Base-by-base conservation (phyloP, 192 early-diverging fungal genomes). In the Dissophora ornata region DNA sequence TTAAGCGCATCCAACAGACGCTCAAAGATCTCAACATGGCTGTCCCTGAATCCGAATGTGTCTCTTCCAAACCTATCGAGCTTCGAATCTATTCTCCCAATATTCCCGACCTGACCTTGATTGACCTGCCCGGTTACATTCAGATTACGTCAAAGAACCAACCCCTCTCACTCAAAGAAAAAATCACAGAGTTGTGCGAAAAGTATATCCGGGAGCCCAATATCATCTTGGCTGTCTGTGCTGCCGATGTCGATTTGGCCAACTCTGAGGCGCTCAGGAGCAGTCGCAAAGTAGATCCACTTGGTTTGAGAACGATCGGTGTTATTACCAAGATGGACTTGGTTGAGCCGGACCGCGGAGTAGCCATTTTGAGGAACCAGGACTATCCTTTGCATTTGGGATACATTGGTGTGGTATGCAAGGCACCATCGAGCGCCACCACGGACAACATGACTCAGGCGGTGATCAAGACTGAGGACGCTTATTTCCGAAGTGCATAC, bases 351-450 rank as follows among this genome's bases (percentile, higher is more conserved):
- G 86, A 89, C 28, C 67, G 74, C 7, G 97, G 92, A 12, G 90
- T 90, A 1, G 84, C 82, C 5, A 94, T 97, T 73, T 85, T 99
- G 30, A 87, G 87, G 30, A 97, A 98, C 49, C 86, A 90, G 55
- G 94, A 99, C 65, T 99, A 97, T 69, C 96, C 97, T 33, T 77
- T 99, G 26, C 90, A 95, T 44, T 81, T 98, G 18, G 97, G 97
- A 12, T 99, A 99, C 70, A 92, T 99, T 69, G 97, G 97, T 32
- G 96, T 99, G 9, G 94, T 98, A 10, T 95, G 95, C 82, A 94
- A 92, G 77, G 84, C 89, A 11, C 82, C 83, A 0, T 47, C 63
- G 18, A 63, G 60, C 38, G 46, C 29, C 12, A 82, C 50, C 51
- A 74, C 62, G 36, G 81, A 78, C 40, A 85, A 84, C 30, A 85